Conservation (phyloP, 1,139 yeast species). For the Yamadazyma trypodendri region DNA sequence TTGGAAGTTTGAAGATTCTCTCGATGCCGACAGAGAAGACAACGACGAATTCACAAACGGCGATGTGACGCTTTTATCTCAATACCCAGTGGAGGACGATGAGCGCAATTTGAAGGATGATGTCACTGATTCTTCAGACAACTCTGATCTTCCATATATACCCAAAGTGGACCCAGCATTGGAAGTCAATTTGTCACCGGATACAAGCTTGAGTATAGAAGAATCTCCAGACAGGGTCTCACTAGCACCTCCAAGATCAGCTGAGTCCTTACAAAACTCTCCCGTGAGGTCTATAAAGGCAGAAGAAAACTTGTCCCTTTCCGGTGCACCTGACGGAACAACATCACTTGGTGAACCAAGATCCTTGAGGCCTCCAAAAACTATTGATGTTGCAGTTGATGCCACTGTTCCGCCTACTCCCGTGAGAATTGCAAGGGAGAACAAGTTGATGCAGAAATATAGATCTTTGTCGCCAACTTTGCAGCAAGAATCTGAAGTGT, state of each 20-base stretch:
- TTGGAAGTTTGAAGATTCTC: slow-evolving; percentile 44
- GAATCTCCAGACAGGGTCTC: slow-evolving; percentile 22
- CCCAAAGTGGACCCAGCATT: slow-evolving; percentile 6
- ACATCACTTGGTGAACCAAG: slow-evolving; percentile 5
- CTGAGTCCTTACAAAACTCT: slow-evolving; percentile 12
- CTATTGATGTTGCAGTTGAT: slow-evolving; percentile 19
- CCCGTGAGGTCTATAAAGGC: slow-evolving; percentile 9
- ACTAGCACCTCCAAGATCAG: slow-evolving; percentile 24
- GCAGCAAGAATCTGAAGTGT: neutral
- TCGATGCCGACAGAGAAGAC: slow-evolving; percentile 46
- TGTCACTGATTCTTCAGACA: neutral
- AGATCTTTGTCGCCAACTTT: slow-evolving; percentile 7
- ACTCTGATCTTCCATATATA: neutral
- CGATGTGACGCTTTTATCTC: slow-evolving; percentile 17
- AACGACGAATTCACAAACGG: slow-evolving; percentile 32
- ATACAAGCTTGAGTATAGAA: slow-evolving; percentile 16
- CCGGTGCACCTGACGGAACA: slow-evolving; percentile 17
- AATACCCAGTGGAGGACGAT: slow-evolving; percentile 1
- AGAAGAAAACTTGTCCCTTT: slow-evolving; percentile 16
- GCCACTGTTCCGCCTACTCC: slow-evolving; percentile 22
- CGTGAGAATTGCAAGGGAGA: slow-evolving; percentile 12
- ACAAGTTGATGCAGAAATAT: slow-evolving; percentile 9
- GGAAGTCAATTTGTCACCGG: slow-evolving; percentile 17
- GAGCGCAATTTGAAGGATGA: neutral
- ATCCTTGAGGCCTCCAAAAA: slow-evolving; percentile 1